phyloP scores from a whole-genome alignment of 352 stramenopile species.

The Nothophytophthora sp. region DNA sequence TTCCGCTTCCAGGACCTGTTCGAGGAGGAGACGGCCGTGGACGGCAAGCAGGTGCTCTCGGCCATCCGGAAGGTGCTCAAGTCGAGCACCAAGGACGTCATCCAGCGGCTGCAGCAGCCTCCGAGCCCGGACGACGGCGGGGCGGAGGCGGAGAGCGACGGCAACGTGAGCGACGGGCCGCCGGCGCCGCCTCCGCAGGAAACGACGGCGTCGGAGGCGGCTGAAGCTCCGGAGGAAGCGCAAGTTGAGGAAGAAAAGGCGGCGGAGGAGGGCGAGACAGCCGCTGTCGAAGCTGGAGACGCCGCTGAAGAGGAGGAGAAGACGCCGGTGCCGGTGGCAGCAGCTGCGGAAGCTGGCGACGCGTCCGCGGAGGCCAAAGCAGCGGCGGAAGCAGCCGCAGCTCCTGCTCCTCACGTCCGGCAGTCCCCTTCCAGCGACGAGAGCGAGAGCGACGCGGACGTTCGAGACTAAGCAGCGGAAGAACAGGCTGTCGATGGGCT shows the following conservation, averaged over 20 bases:
- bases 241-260: no score
- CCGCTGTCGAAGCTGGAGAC: constrained; percentile 8
- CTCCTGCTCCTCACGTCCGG: constrained; percentile 3
- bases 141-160: constrained; percentile 29
- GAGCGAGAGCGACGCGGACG: constrained; percentile 32
- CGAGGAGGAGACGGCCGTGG: constrained; percentile 58
- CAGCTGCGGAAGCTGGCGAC: constrained; percentile 1
- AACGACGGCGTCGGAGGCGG: neutral
- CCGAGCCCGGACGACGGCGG: constrained; percentile 8
- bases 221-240: no score
- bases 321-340: neutral
- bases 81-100: constrained; percentile 73
- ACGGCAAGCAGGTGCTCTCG: constrained; percentile 69
- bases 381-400: neutral
- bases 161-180: constrained; percentile 39
- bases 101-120: constrained; percentile 47
- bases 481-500: no score
- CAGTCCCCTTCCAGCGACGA: constrained; percentile 35
- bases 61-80: constrained; percentile 82
- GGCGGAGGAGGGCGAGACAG: no score
- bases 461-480: constrained; percentile 15
- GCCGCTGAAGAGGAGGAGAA: constrained; percentile 8
- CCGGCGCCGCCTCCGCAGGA: constrained; percentile 29
- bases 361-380: constrained; percentile 1
- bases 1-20: constrained; percentile 84